Conservation (phyloP, 495 filamentous ascomycete species). For the Jackrogersella multiformis region DNA sequence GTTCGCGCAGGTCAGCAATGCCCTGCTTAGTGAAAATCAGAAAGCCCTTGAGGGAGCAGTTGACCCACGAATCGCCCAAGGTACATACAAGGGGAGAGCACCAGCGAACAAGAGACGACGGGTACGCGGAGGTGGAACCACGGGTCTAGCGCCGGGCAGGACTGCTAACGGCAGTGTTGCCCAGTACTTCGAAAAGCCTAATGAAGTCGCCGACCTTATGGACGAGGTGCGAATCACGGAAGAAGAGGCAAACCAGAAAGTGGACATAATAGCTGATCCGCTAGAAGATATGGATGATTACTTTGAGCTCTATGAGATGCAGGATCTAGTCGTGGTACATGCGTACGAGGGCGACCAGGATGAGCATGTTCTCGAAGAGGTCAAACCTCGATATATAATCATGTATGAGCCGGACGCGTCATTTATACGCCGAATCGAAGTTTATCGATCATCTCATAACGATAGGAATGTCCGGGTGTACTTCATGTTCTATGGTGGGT, state of each 20-base stretch:
- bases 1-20: conserved; percentile 82
- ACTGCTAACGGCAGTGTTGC: conserved; percentile 59
- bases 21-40: conserved; percentile 78
- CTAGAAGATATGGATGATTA: conserved; percentile 90
- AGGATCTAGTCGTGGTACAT: conserved; percentile 86
- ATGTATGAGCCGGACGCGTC: conserved; percentile 99
- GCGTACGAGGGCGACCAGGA: conserved; percentile 93
- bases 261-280: conserved; percentile 81
- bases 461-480: conserved; percentile 90
- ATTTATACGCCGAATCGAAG: conserved; percentile 93
- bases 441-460: conserved; percentile 92
- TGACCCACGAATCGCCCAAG: conserved; percentile 56
- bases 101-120: conserved; percentile 89
- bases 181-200: conserved; percentile 61
- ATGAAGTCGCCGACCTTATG: conserved; percentile 64
- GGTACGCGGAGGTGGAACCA: conserved; percentile 80
- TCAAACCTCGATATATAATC: conserved; percentile 91
- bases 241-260: conserved; percentile 78
- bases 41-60: conserved; percentile 74
- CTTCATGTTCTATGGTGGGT: conserved; percentile 94
- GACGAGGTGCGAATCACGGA: conserved; percentile 78
- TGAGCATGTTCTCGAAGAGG: conserved; percentile 92
- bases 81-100: conserved; percentile 55
- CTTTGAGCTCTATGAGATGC: conserved; percentile 93
- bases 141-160: conserved; percentile 62